These are phyloP conservation scores for Coniochaeta pulveracea DNA, from an alignment of 2,329 filamentous ascomycete genomes.

Conservation along the genomic window DNA sequence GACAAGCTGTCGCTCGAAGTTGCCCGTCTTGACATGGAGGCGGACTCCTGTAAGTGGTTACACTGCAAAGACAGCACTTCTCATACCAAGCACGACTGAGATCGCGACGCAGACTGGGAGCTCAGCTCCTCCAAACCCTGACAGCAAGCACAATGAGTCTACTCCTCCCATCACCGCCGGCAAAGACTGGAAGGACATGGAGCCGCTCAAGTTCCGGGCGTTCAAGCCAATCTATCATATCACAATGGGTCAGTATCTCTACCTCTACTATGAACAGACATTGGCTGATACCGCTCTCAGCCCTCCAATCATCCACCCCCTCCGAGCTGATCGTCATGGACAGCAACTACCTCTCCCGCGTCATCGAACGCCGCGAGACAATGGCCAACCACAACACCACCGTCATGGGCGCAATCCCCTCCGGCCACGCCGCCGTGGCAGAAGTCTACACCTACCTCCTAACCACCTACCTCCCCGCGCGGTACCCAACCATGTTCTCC, in stretches of 20 bases:
- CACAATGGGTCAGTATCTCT: slow-evolving; percentile 33
- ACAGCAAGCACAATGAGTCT: no score
- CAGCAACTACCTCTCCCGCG: slow-evolving; percentile 32
- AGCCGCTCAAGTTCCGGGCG: slow-evolving; percentile 29
- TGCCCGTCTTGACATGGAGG: no score
- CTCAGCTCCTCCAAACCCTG: no score
- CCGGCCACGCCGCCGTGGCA: slow-evolving; percentile 27
- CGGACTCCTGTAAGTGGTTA: no score
- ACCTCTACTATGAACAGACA: slow-evolving; percentile 5
- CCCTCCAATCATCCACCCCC: slow-evolving; percentile 26
- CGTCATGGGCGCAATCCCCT: slow-evolving; percentile 29
- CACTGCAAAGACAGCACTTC: no score
- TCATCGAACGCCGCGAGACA: slow-evolving; percentile 25
- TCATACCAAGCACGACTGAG: no score
- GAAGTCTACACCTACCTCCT: slow-evolving; percentile 39
- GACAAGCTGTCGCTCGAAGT: no score
- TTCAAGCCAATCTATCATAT: slow-evolving; percentile 43
- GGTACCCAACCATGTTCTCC: slow-evolving; percentile 36
- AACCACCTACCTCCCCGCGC: slow-evolving; percentile 30
- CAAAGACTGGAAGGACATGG: slow-evolving; percentile 26
- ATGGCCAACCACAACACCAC: slow-evolving; percentile 24
- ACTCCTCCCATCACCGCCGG: no score
- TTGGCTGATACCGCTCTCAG: slow-evolving; percentile 15
- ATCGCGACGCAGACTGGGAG: no score
- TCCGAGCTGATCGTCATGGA: slow-evolving; percentile 43